Evolutionary conservation across 2,329 filamentous ascomycete genomes (phyloP).

Genomic region (Paraphaeosphaeria sporulosa): DNA sequence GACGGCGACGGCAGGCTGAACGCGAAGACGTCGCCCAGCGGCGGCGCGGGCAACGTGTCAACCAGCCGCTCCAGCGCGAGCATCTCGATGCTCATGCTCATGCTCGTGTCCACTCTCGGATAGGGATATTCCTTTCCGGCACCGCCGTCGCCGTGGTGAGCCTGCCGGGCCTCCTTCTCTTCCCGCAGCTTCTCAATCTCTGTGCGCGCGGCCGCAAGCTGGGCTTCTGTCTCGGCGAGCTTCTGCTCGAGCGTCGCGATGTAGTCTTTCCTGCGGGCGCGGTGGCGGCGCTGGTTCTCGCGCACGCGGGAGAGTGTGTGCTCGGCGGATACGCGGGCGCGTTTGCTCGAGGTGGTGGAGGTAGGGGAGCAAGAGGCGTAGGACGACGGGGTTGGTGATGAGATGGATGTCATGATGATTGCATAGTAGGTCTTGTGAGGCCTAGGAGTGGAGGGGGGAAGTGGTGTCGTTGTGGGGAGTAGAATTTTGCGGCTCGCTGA

Average conservation of each 20-base stretch:
- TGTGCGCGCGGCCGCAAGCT: conserved; percentile 31
- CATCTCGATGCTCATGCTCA: not conserved
- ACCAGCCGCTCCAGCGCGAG: not conserved
- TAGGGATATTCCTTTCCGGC: no score
- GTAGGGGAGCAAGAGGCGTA: not conserved
- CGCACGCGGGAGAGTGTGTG: conserved; percentile 54
- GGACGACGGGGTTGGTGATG: conserved; percentile 41
- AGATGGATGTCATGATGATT: conserved; percentile 33
- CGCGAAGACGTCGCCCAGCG: not conserved
- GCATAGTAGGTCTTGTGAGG: conserved; percentile 11
- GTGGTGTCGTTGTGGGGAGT: not conserved
- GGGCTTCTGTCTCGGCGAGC: conserved; percentile 38
- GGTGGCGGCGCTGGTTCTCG: conserved; percentile 62
- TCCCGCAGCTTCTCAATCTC: conserved; percentile 34
- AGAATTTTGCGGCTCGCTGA: no score
- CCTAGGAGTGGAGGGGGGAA: not conserved
- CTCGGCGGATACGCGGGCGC: conserved; percentile 36
- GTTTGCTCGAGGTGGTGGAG: conserved; percentile 39
- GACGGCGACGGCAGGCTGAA: conserved; percentile 3
- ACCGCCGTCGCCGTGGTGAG: not conserved
- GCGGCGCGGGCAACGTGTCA: not conserved
- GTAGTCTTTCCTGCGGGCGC: conserved; percentile 53
- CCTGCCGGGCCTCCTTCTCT: conserved; percentile 5
- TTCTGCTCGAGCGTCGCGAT: conserved; percentile 51
- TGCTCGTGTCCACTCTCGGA: not conserved